Evolutionary conservation across 176 grass and related monocot species (phyloP), one percentile per base, ranked within the genome.

Genomic region (Pontederia crassipes): DNA sequence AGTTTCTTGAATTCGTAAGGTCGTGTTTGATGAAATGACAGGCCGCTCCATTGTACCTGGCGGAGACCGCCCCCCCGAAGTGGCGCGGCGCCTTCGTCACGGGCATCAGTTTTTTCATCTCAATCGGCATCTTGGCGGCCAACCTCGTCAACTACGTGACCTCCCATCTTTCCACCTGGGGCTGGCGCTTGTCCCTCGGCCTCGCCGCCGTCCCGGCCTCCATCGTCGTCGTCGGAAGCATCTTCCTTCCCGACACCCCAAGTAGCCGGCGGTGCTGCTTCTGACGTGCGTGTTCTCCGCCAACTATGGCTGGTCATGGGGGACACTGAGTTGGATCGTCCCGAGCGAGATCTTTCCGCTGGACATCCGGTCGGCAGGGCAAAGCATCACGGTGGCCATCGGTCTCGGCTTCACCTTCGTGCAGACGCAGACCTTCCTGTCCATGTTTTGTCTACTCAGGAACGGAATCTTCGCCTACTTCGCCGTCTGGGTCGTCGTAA

Each of bases 151-250:
- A 95, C 74, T 95, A 83, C 61, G 57, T 24, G 10, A 73, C 82
- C 9, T 46, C 74, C 15, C 55, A 52, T 35, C 20, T 56, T 59
- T 0, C 66, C 50, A 27, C 0, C 0, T 95, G 85, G 85, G 89
- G 85, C 1, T 86, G 89, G 90, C 90, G 86, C 58, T 64, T 95
- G 64, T 89, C 90, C 16, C 86, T 95, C 16, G 90, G 90, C 11
- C 86, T 95, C 2, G 80, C 86, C 0, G 90, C 79, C 12, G 90
- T 64, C 12, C 86, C 90, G 8, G 90, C 80, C 17, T 0, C 76
- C 16, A 2, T 79, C 68, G 81, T 95, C 69, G 51, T 95, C 60
- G 0, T 95, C 10, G 70, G 82, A 29, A 77, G 82, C 29, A 59
- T 89, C 59, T 78, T 83, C 77, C 81, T 89, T 71, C 76, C 85